Conservation (phyloP, 129 eudicot species). For the Saposhnikovia divaricata region DNA sequence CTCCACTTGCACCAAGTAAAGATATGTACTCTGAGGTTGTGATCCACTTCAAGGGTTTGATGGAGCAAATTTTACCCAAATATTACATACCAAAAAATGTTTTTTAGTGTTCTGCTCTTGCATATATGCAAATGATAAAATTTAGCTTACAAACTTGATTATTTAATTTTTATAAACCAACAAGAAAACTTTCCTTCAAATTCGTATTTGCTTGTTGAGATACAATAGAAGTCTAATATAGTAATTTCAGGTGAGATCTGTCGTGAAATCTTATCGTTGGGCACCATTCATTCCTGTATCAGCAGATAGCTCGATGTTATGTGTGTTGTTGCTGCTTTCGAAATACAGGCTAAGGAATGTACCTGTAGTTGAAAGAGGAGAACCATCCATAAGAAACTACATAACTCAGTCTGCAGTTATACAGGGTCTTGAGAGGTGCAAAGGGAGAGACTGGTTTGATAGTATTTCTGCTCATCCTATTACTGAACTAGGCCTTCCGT, state of each 20-base stretch:
- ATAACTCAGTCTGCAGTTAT: conserved; percentile 92
- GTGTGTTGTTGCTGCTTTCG: conserved; percentile 72
- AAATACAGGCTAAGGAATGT: conserved; percentile 82
- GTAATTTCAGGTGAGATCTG: conserved; percentile 59
- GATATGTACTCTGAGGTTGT: no score
- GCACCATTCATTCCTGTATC: conserved; percentile 81
- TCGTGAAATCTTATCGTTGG: conserved; percentile 68
- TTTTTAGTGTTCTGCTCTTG: neutral
- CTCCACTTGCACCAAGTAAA: neutral
- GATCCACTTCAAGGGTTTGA: neutral
- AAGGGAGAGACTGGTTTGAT: conserved; percentile 95
- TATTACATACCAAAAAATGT: neutral
- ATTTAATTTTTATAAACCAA: neutral
- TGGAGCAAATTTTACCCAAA: neutral
- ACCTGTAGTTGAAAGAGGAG: conserved; percentile 75
- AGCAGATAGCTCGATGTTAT: conserved; percentile 76
- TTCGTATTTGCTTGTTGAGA: neutral
- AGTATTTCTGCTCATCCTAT: conserved; percentile 56
- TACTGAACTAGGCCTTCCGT: conserved; percentile 86
- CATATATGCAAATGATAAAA: neutral
- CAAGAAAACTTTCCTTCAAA: neutral
- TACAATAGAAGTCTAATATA: neutral
- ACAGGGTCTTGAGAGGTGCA: conserved; percentile 76
- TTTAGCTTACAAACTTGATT: neutral
- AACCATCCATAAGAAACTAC: conserved; percentile 53